Evolutionary conservation across 177 flowering plant genomes (phyloP).

Genomic region (Telopea speciosissima): DNA sequence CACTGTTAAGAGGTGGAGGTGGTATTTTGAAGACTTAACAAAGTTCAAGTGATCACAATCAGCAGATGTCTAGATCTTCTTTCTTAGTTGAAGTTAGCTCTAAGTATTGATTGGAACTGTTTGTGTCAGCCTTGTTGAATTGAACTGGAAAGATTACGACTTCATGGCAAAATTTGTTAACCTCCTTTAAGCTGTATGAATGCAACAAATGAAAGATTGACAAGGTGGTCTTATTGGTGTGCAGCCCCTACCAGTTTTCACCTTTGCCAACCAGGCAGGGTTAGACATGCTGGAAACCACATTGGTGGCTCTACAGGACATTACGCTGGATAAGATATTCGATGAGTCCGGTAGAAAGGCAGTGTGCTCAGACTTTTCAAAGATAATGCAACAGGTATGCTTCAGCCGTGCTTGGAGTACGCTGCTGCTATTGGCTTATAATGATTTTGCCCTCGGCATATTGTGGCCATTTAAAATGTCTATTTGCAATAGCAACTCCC

Average conservation of each 20-base stretch:
- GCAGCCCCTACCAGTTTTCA: slow-evolving; percentile 49
- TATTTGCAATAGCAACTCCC: background rate
- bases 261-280: slow-evolving; percentile 56
- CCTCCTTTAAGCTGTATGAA: background rate
- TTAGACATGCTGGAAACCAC: slow-evolving; percentile 62
- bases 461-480: background rate
- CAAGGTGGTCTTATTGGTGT: background rate
- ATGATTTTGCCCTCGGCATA: background rate
- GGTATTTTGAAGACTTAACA: no score
- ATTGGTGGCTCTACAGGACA: slow-evolving; percentile 42
- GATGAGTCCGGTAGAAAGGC: slow-evolving; percentile 42
- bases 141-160: background rate
- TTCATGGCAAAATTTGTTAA: background rate
- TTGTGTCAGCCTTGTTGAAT: background rate
- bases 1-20: no score
- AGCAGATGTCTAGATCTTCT: background rate
- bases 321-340: slow-evolving; percentile 41
- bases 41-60: no score
- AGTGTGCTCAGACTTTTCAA: slow-evolving; percentile 39
- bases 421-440: background rate
- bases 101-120: background rate
- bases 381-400: slow-evolving; percentile 52
- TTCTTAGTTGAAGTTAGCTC: no score
- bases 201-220: background rate
- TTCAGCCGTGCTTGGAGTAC: background rate